Evolutionary conservation across 257 asterid genomes (phyloP).

Genomic region (Forsythia viridissima): DNA sequence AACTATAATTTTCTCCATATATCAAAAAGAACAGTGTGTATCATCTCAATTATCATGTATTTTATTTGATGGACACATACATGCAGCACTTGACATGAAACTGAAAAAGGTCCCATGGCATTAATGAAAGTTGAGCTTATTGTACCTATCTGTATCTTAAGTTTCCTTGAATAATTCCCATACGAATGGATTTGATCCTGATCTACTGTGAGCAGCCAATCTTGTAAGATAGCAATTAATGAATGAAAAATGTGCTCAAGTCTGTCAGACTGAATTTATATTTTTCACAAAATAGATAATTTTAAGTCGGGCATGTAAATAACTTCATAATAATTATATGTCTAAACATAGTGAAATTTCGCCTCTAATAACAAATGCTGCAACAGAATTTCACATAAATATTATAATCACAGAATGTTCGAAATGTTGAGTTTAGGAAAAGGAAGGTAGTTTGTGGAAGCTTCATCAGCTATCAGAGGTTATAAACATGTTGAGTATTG

Average conservation of each 20-base stretch:
- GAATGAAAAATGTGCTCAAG: not conserved
- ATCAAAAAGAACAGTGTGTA: not conserved
- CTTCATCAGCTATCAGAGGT: conserved; percentile 3
- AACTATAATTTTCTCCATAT: not conserved
- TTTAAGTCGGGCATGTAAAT: not conserved
- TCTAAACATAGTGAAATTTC: not conserved
- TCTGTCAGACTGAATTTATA: not conserved
- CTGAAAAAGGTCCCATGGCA: not conserved
- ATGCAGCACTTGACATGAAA: not conserved
- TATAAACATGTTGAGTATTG: not conserved
- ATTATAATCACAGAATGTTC: not conserved
- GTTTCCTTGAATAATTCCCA: not conserved
- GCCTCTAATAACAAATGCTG: not conserved
- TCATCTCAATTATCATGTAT: not conserved
- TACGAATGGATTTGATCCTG: not conserved
- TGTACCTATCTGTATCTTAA: not conserved
- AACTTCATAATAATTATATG: not conserved
- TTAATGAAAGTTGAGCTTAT: not conserved
- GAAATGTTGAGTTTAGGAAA: not conserved
- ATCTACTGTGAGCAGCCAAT: not conserved
- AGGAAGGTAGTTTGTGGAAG: not conserved
- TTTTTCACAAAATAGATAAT: not conserved
- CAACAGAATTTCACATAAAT: not conserved
- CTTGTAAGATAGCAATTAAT: not conserved
- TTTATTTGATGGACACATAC: not conserved